Percentiles rank a stretch among this genome's conserved stretches.
phyloP scores from a whole-genome alignment of 148 eudicot species.

The Camellia sinensis region DNA sequence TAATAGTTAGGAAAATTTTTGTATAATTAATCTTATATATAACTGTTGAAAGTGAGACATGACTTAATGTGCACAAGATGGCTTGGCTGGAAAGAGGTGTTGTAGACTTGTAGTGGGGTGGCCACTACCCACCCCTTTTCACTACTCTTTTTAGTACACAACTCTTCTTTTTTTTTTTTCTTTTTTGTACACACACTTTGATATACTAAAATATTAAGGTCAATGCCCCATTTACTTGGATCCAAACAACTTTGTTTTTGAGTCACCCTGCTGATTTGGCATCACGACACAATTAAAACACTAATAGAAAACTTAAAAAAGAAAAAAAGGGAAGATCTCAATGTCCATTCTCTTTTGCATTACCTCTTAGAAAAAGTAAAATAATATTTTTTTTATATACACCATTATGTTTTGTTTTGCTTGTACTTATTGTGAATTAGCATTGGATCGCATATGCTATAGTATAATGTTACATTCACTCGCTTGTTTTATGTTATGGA shows the following conservation, averaged over 20 bases:
- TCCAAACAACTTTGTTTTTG: background rate
- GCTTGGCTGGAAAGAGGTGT: constrained; percentile 23
- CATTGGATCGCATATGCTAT: constrained; percentile 19
- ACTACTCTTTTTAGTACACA: too few relatives aligned
- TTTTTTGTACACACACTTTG: background rate
- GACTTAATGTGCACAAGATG: constrained; percentile 20
- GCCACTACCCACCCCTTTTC: constrained; percentile 6
- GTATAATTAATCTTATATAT: background rate
- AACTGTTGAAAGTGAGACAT: constrained; percentile 25
- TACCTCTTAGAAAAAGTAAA: background rate
- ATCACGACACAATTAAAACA: background rate
- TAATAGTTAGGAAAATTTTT: too few relatives aligned
- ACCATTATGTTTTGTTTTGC: background rate
- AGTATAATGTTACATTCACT: background rate
- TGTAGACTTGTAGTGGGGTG: constrained; percentile 12
- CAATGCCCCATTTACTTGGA: constrained; percentile 6
- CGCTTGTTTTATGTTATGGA: constrained; percentile 13
- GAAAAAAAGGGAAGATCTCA: background rate
- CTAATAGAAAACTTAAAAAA: background rate
- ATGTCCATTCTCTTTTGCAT: background rate
- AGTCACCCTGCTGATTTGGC: constrained; percentile 6
- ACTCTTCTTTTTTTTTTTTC: too few relatives aligned
- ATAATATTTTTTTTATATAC: background rate
- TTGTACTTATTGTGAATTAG: constrained; percentile 17
- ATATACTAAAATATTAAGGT: background rate